These are phyloP conservation scores for Monosporozyma yasuniensis DNA, from an alignment of 805 yeast genomes.

Conservation along the genomic window DNA sequence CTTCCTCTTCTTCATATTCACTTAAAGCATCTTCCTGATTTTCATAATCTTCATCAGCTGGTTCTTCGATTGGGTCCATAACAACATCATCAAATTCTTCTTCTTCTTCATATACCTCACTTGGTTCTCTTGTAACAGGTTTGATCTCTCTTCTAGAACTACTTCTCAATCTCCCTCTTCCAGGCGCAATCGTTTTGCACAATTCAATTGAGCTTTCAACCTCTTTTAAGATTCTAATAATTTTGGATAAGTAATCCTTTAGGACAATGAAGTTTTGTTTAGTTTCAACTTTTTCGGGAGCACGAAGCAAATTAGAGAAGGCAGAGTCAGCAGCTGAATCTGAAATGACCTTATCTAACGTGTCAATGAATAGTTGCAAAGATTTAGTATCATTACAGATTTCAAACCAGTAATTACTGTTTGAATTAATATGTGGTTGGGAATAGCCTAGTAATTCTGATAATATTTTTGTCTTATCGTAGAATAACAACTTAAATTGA, in stretches of 20 bases:
- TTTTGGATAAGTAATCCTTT: slow-evolving; percentile 14
- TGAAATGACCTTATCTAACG: slow-evolving; percentile 8
- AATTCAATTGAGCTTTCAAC: slow-evolving; percentile 43
- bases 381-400: slow-evolving; percentile 21
- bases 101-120: slow-evolving; percentile 4
- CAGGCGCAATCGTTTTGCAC: slow-evolving; percentile 7
- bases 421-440: not conserved
- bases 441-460: not conserved
- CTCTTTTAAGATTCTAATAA: slow-evolving; percentile 41
- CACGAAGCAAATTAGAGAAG: slow-evolving; percentile 12
- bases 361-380: slow-evolving; percentile 17
- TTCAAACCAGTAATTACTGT: slow-evolving; percentile 24
- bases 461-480: slow-evolving; percentile 19
- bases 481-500: slow-evolving; percentile 22
- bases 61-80: not conserved
- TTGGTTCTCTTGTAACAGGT: slow-evolving; percentile 2
- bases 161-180: slow-evolving; percentile 9
- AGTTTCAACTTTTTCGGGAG: slow-evolving; percentile 17
- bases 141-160: not conserved
- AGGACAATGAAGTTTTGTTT: slow-evolving; percentile 15
- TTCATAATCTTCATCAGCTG: slow-evolving; percentile 2
- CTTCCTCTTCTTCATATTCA: slow-evolving; percentile 3
- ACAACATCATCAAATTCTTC: slow-evolving; percentile 4
- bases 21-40: not conserved
- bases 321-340: not conserved